Evolutionary conservation across 2,329 filamentous ascomycete species (phyloP).

Genomic region (Colletotrichum navitas): DNA sequence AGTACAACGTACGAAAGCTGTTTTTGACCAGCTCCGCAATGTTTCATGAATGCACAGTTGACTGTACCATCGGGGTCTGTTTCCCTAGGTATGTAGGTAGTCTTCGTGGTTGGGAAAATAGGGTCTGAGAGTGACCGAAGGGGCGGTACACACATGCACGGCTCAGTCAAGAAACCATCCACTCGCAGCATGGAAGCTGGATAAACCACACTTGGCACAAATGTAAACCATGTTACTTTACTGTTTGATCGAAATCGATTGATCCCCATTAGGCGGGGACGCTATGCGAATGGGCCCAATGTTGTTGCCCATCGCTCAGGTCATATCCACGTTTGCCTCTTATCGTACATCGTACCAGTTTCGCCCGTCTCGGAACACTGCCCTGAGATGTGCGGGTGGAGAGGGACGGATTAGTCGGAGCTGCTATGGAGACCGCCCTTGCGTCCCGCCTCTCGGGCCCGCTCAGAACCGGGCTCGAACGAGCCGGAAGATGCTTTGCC

Average conservation of each 20-base stretch:
- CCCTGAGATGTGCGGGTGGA: too few relatives aligned
- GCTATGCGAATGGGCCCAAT: too few relatives aligned
- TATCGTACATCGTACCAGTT: constrained; percentile 19
- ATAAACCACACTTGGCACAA: constrained; percentile 2
- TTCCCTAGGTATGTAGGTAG: neutral
- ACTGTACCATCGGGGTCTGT: neutral
- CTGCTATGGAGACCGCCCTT: constrained; percentile 59
- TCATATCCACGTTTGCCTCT: neutral
- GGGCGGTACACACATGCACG: neutral
- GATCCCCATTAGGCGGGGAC: neutral
- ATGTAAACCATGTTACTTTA: neutral
- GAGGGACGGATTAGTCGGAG: neutral
- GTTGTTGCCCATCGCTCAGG: neutral
- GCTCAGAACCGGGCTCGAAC: constrained; percentile 66
- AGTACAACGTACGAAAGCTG: neutral
- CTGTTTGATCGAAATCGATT: neutral
- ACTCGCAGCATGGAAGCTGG: neutral
- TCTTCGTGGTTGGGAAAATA: neutral
- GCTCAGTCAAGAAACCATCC: neutral
- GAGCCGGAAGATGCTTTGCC: constrained; percentile 66
- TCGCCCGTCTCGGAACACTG: neutral
- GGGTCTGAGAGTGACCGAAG: neutral
- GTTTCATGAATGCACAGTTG: neutral
- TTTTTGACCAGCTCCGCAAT: neutral
- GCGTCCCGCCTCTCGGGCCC: constrained; percentile 64